Conservation (phyloP, 2,329 filamentous ascomycete species). For the Canariomyces notabilis region DNA sequence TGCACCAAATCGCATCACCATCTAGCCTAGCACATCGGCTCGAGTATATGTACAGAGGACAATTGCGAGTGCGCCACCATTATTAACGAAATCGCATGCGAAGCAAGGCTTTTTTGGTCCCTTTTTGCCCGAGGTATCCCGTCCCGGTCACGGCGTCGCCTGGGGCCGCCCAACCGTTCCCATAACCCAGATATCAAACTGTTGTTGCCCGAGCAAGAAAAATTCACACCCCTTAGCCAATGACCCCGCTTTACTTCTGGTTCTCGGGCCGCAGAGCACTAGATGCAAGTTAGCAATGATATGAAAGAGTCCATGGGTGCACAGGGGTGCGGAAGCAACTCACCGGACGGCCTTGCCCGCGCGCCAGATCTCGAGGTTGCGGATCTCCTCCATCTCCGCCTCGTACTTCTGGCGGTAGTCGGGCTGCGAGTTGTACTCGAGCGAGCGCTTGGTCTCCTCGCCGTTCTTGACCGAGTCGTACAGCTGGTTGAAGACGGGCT, state of each 20-base stretch:
- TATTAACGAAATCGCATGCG: slow-evolving; percentile 16
- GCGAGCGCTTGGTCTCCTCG: slow-evolving; percentile 89
- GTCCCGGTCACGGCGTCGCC: slow-evolving; percentile 9
- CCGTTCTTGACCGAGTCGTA: slow-evolving; percentile 91
- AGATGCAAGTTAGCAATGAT: slow-evolving; percentile 8
- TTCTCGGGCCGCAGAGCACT: slow-evolving; percentile 81
- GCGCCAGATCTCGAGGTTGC: slow-evolving; percentile 96
- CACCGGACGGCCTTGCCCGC: slow-evolving; percentile 95
- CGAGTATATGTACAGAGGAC: slow-evolving; percentile 21
- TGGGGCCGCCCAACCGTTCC: slow-evolving; percentile 9
- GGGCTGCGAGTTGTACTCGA: slow-evolving; percentile 92
- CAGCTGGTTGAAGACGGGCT: slow-evolving; percentile 97
- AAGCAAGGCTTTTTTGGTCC: slow-evolving; percentile 22
- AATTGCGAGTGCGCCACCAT: slow-evolving; percentile 14
- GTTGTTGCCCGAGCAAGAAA: slow-evolving; percentile 18
- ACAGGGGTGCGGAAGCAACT: slow-evolving; percentile 28
- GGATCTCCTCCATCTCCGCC: slow-evolving; percentile 98
- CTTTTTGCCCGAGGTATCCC: slow-evolving; percentile 21
- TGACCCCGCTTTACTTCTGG: slow-evolving; percentile 56
- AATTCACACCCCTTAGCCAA: slow-evolving; percentile 15
- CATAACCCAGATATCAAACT: slow-evolving; percentile 19
- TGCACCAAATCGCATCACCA: slow-evolving; percentile 7
- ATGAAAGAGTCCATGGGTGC: background rate
- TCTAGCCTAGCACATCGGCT: slow-evolving; percentile 14
- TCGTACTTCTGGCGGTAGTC: slow-evolving; percentile 98